A percentile compares a stretch with the other conserved stretches of the same genome.
These are phyloP conservation scores for Pulveroboletus sp. DNA, from an alignment of 768 basidiomycete genomes.

Conservation along the genomic window DNA sequence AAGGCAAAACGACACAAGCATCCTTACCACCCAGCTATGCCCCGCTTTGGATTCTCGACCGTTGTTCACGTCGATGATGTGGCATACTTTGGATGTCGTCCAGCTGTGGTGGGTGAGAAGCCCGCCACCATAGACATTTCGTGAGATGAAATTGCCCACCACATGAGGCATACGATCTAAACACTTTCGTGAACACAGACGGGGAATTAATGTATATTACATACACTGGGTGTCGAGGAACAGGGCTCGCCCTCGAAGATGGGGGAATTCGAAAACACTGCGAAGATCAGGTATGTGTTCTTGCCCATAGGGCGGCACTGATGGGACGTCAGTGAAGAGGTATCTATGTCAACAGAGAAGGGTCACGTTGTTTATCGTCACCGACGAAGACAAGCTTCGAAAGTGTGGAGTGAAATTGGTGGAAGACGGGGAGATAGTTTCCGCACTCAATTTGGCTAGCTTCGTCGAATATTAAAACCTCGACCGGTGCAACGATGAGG, in stretches of 20 bases:
- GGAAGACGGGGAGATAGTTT: conserved; percentile 37
- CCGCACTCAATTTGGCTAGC: conserved; percentile 44
- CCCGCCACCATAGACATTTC: conserved; percentile 53
- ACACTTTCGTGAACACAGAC: not conserved
- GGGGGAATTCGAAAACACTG: conserved; percentile 70
- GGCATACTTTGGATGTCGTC: conserved; percentile 31
- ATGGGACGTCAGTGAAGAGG: not conserved
- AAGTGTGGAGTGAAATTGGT: conserved; percentile 24
- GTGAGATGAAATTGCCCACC: conserved; percentile 68
- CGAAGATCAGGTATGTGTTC: conserved; percentile 61
- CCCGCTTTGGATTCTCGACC: conserved; percentile 29
- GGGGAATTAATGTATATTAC: conserved; percentile 14
- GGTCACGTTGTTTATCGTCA: conserved; percentile 36
- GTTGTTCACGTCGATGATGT: conserved; percentile 37
- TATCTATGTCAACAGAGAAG: not conserved
- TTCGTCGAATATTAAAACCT: conserved; percentile 43
- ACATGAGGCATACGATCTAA: conserved; percentile 80
- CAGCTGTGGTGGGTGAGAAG: conserved; percentile 55
- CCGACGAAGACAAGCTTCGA: conserved; percentile 38
- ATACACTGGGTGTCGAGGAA: conserved; percentile 75
- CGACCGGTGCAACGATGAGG: conserved; percentile 31
- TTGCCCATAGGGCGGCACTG: conserved; percentile 77
- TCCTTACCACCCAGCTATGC: conserved; percentile 37
- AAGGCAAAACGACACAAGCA: not conserved
- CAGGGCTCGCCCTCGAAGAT: conserved; percentile 44